Evolutionary conservation across 768 basidiomycete genomes (phyloP), one percentile per base, ranked within the genome.

Genomic region (Tylopilus plumbeoviolaceoides): DNA sequence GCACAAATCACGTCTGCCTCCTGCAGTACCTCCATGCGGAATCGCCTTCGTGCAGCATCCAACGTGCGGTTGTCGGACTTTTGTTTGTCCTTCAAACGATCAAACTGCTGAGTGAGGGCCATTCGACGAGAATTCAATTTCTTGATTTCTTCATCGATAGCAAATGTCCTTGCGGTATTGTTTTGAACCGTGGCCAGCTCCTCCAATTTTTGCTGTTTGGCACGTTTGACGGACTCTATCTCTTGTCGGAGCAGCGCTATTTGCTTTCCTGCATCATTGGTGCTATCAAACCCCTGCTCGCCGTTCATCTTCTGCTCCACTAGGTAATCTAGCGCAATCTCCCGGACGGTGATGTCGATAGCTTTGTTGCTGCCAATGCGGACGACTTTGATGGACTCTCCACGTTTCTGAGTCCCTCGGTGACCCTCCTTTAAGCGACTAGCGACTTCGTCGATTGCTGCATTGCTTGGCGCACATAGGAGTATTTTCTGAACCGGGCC

Each of bases 401-500:
- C 71, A 45, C 71, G 72, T 42, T 81, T 84, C 31, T 78, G 74
- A 21, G 81, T 68, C 25, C 79, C 77, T 50, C 82, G 77, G 43
- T 84, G 81, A n/a, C 88, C 84, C 47, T 89, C 84, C 65, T 88
- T 91, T 44, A 99, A 72, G 38, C 97, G 87, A 61, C 82, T 79
- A 7, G 91, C 90, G 17, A 99, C 85, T 73, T 99, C 97, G 63
- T 99, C 95, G 38, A 99, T 95, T 23, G 97, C 97, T 17, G 97
- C 97, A 69, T 99, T 99, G 71, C 91, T 95, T 2, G 97, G 97
- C 0, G 97, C 97, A 63, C 97, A 99, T 35, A 99, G 76, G 17
- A 99, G 79, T 40, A 98, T 76, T 65, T 88, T 89, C 54, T 87
- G 83, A 14, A 78, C 73, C 1, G 79, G 71, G 60, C 44, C 68